Evolutionary conservation across 2,329 filamentous ascomycete species (phyloP), one percentile per base, ranked within the genome.

Genomic region (Colletotrichum tanaceti): DNA sequence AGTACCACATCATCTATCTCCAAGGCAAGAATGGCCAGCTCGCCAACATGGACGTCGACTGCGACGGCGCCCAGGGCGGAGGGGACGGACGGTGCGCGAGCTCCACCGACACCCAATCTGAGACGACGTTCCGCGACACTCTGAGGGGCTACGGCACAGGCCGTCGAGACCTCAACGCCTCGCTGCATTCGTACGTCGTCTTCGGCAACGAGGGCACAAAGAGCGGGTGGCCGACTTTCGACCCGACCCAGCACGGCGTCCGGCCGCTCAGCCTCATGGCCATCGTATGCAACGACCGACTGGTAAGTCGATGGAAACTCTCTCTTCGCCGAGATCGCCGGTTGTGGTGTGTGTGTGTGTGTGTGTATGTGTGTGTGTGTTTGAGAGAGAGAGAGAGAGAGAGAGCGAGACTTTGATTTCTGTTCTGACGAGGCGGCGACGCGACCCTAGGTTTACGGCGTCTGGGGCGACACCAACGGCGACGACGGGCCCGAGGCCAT

Each of bases 381-480:
- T n/a, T n/a, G n/a, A n/a, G n/a, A n/a, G n/a, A n/a, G n/a, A n/a
- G n/a, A n/a, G n/a, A n/a, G n/a, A n/a, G n/a, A n/a, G n/a, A n/a
- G n/a, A n/a, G n/a, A n/a, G n/a, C n/a, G n/a, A n/a, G n/a, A n/a
- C n/a, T n/a, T n/a, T n/a, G n/a, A n/a, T n/a, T n/a, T n/a, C n/a
- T n/a, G n/a, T 32, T 58, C 46, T 22, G 2, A 47, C 63, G 38
- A 52, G n/a, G n/a, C n/a, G 14, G 22, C 1, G 13, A 32, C 13
- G 10, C 16, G 10, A n/a, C n/a, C 46, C 0, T 58, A 85, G 83
- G 79, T 83, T 71, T 89, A 89, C 73, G 87, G 86, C 13, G 77
- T 89, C 58, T 90, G 86, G 87, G 88, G 87, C 22, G 87, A 90
- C 71, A 85, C 84, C 41, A 90, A 90, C 70, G 88, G 87, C 50